Conservation (phyloP, 2,329 filamentous ascomycete genomes). For the Herpotrichia juniperi region DNA sequence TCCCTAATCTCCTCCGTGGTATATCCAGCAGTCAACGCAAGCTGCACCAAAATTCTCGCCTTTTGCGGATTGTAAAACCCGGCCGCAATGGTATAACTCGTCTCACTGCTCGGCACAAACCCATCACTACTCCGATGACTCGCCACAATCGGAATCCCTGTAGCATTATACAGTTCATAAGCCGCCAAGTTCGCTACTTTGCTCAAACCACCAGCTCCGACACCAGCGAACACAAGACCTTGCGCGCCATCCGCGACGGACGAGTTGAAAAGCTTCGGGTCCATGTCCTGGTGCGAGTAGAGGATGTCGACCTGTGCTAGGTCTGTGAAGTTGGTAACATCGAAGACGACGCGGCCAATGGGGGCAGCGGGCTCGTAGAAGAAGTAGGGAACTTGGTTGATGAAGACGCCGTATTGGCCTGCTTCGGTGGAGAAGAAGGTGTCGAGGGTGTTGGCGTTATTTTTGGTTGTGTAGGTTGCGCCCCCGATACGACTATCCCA, state of each 20-base stretch:
- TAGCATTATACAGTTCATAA: constrained; percentile 52
- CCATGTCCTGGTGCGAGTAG: constrained; percentile 62
- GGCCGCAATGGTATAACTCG: constrained; percentile 49
- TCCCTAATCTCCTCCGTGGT: constrained; percentile 52
- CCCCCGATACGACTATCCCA: constrained; percentile 56
- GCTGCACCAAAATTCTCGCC: constrained; percentile 58
- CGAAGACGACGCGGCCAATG: constrained; percentile 52
- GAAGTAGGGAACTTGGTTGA: constrained; percentile 65
- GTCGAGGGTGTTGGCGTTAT: constrained; percentile 67
- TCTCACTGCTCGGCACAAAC: constrained; percentile 50
- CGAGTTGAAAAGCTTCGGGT: constrained; percentile 54
- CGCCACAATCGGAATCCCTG: constrained; percentile 57
- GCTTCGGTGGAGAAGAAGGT: constrained; percentile 65
- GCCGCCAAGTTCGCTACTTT: constrained; percentile 41
- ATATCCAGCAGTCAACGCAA: constrained; percentile 39
- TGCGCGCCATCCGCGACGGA: constrained; percentile 58
- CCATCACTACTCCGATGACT: constrained; percentile 60
- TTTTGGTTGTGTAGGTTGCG: constrained; percentile 66
- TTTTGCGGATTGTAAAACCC: constrained; percentile 64
- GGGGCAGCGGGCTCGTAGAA: constrained; percentile 60
- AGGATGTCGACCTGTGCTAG: constrained; percentile 64
- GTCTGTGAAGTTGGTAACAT: constrained; percentile 48
- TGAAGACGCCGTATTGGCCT: constrained; percentile 62
- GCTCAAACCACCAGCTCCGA: constrained; percentile 59
- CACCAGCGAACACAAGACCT: constrained; percentile 62